Percentiles rank a stretch among this genome's conserved stretches.
phyloP scores from a whole-genome alignment of 768 basidiomycete genomes.

The Boletus rubropictus region DNA sequence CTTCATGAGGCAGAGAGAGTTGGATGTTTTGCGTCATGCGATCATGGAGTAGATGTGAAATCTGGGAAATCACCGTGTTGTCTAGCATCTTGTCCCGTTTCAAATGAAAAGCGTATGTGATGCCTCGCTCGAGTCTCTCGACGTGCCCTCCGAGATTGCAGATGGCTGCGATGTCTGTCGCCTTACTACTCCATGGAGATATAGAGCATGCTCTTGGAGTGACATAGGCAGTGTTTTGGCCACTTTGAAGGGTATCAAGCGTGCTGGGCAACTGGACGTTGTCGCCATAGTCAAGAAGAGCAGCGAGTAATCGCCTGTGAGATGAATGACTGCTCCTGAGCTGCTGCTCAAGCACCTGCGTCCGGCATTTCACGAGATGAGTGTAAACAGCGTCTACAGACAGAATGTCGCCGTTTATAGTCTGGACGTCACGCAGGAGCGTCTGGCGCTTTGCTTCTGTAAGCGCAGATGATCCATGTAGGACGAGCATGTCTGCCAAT shows the following conservation, averaged over 20 bases:
- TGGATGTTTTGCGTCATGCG: constrained; percentile 91
- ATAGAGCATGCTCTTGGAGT: constrained; percentile 85
- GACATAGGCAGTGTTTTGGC: constrained; percentile 56
- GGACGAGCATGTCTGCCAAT: constrained; percentile 57
- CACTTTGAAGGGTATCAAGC: constrained; percentile 26
- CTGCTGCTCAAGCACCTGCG: constrained; percentile 39
- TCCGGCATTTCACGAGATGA: constrained; percentile 71
- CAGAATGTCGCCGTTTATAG: constrained; percentile 43
- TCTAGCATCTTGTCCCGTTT: constrained; percentile 37
- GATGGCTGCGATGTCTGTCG: constrained; percentile 87
- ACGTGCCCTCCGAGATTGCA: constrained; percentile 74
- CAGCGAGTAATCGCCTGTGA: constrained; percentile 51
- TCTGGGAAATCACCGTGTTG: constrained; percentile 42
- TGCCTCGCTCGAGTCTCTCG: constrained; percentile 81
- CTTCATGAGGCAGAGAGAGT: constrained; percentile 51
- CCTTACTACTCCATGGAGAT: constrained; percentile 99
- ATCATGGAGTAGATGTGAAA: constrained; percentile 79
- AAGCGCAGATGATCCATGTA: constrained; percentile 71
- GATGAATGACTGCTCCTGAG: constrained; percentile 42
- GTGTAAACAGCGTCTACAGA: constrained; percentile 81
- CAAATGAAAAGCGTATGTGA: constrained; percentile 59
- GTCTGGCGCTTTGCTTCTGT: constrained; percentile 64
- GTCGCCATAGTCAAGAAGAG: constrained; percentile 83
- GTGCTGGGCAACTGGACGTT: constrained; percentile 50
- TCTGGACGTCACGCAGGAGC: constrained; percentile 58